Evolutionary conservation across 208 protist genomes (phyloP).

Genomic region (Zelonia costaricensis): DNA sequence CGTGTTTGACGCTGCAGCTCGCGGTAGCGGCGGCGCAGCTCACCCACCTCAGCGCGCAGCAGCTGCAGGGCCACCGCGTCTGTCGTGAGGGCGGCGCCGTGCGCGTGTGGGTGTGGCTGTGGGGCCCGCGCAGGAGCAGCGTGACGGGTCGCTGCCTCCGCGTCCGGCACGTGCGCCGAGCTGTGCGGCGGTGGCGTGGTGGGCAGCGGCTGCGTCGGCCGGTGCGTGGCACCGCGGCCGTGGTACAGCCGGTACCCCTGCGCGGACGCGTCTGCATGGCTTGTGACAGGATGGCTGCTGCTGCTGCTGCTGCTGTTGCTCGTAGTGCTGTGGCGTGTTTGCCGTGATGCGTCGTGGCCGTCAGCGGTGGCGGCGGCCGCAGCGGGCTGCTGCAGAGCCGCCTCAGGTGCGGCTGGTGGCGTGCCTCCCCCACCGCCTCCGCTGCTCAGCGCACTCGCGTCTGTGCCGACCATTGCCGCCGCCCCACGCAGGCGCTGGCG

Average conservation of each 20-base stretch:
- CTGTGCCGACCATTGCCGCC: no score
- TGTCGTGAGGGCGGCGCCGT: background rate
- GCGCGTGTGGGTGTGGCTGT: background rate
- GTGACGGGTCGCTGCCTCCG: background rate
- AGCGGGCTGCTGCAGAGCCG: no score
- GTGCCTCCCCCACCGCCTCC: no score
- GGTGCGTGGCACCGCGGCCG: background rate
- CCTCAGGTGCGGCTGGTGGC: no score
- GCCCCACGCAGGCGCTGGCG: background rate
- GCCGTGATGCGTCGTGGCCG: background rate
- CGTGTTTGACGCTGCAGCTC: conserved; percentile 19
- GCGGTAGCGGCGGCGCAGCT: conserved; percentile 12
- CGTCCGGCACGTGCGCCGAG: background rate
- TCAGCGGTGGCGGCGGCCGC: no score
- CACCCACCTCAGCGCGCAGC: conserved; percentile 9
- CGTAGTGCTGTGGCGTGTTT: background rate
- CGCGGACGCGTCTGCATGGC: conserved; percentile 3
- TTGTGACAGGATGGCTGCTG: background rate
- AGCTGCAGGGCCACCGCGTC: conserved; percentile 11
- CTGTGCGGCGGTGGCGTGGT: background rate
- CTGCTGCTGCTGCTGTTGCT: background rate
- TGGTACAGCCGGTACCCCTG: conserved; percentile 11
- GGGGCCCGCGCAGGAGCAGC: no score
- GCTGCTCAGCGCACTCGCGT: no score
- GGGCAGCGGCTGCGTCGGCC: background rate